These are phyloP conservation scores for Fusarium decemcellulare DNA, from an alignment of 2,329 filamentous ascomycete genomes.

Conservation along the genomic window DNA sequence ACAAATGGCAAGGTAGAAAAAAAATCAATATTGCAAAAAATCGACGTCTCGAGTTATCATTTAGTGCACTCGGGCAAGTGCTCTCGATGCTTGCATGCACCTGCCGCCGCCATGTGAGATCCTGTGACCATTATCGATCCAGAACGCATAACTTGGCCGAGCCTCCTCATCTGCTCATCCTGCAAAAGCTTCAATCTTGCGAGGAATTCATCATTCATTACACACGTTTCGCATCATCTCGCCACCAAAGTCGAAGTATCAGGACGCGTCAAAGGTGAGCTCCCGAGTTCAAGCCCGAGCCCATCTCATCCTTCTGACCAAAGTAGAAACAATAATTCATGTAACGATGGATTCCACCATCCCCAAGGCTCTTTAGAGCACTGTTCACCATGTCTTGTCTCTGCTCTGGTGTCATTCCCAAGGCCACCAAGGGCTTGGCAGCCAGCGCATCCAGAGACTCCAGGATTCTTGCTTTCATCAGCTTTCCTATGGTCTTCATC, in stretches of 20 bases:
- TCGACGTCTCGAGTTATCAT: no score
- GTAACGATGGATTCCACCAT: slow-evolving; percentile 58
- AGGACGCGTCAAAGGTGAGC: neutral
- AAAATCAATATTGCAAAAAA: no score
- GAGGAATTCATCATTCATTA: neutral
- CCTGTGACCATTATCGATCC: neutral
- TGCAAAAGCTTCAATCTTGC: neutral
- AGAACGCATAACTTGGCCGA: neutral
- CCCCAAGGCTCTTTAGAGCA: slow-evolving; percentile 52
- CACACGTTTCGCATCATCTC: neutral
- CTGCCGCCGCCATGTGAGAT: neutral
- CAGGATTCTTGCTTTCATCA: slow-evolving; percentile 59
- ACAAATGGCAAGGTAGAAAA: no score
- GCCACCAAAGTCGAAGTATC: neutral
- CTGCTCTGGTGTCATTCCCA: slow-evolving; percentile 53
- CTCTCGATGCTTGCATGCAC: neutral
- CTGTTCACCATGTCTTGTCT: slow-evolving; percentile 51
- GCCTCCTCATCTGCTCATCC: slow-evolving; percentile 1
- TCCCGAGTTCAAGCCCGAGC: neutral
- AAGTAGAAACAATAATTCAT: slow-evolving; percentile 59
- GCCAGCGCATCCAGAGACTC: slow-evolving; percentile 60
- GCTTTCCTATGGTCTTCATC: slow-evolving; percentile 58
- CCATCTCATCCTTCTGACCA: slow-evolving; percentile 56
- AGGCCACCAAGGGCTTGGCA: slow-evolving; percentile 57
- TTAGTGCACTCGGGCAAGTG: neutral